These are phyloP conservation scores for Micractinium sp. DNA, from an alignment of 139 green algal species.

Conservation along the genomic window DNA sequence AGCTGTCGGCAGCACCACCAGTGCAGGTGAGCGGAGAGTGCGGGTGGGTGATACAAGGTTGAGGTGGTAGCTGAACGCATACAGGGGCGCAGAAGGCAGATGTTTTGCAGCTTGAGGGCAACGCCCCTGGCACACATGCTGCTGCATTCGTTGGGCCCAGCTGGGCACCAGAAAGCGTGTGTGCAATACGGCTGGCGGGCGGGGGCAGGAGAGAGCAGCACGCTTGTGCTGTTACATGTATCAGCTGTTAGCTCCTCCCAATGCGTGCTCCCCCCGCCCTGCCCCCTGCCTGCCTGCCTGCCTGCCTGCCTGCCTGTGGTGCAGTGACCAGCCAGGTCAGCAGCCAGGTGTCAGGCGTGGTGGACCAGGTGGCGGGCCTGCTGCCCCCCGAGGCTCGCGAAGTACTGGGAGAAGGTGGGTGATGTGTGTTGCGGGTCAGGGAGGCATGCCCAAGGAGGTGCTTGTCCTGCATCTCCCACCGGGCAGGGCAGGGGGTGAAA, in stretches of 20 bases:
- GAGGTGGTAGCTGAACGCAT: too few relatives aligned
- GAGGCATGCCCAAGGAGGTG: background rate
- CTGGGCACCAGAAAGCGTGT: background rate
- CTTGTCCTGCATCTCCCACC: too few relatives aligned
- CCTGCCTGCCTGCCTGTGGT: background rate
- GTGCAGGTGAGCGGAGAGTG: background rate
- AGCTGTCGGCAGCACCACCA: slow-evolving; percentile 29
- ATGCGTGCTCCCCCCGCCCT: background rate
- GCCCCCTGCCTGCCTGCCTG: slow-evolving; percentile 1
- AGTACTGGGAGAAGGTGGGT: background rate
- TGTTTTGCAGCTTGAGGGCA: too few relatives aligned
- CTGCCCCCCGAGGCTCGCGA: background rate
- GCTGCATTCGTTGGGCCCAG: background rate
- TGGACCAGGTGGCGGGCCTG: slow-evolving; percentile 2
- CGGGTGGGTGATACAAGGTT: too few relatives aligned
- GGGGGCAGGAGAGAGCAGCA: too few relatives aligned
- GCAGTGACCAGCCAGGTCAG: slow-evolving; percentile 34
- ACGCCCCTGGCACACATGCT: background rate
- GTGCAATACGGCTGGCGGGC: background rate
- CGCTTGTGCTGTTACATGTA: too few relatives aligned
- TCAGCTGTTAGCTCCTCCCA: background rate
- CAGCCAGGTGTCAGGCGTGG: slow-evolving; percentile 1
- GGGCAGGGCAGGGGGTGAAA: background rate
- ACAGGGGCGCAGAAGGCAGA: too few relatives aligned
- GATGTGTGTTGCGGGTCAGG: background rate